Percentiles rank a stretch among this genome's conserved stretches.
These are phyloP conservation scores for Orobanche coerulescens DNA, from an alignment of 257 asterid species.

Conservation along the genomic window DNA sequence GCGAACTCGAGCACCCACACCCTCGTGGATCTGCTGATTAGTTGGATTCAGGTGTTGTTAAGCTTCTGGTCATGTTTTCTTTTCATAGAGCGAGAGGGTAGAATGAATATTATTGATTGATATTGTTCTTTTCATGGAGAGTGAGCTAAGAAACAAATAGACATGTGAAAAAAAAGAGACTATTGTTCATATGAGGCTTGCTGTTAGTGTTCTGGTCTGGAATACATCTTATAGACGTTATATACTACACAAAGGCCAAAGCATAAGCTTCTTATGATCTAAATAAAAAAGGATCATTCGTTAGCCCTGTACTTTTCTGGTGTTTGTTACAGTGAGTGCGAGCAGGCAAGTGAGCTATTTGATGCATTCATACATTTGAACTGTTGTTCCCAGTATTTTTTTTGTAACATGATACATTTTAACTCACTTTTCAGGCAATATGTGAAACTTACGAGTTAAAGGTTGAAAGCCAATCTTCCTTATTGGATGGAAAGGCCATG, in stretches of 20 bases:
- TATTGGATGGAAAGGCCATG: constrained; percentile 94
- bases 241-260: not conserved
- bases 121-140: not conserved
- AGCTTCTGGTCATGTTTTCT: constrained; percentile 10
- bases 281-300: not conserved
- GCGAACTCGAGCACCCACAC: constrained; percentile 42
- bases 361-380: not conserved
- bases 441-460: constrained; percentile 67
- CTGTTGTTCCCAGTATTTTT: not conserved
- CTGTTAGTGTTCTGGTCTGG: not conserved
- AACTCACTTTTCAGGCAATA: constrained; percentile 54
- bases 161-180: constrained; percentile 3
- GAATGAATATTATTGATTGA: not conserved
- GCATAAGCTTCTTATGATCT: not conserved
- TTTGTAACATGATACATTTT: constrained; percentile 4
- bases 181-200: not conserved
- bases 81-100: constrained; percentile 4
- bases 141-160: not conserved
- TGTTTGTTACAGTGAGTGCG: no score
- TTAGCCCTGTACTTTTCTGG: no score
- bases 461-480: constrained; percentile 60
- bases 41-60: constrained; percentile 77
- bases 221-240: not conserved
- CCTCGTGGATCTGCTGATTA: constrained; percentile 64
- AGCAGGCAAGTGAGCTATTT: no score